Evolutionary conservation across 495 filamentous ascomycete genomes (phyloP).

Genomic region (Penicillium canescens): DNA sequence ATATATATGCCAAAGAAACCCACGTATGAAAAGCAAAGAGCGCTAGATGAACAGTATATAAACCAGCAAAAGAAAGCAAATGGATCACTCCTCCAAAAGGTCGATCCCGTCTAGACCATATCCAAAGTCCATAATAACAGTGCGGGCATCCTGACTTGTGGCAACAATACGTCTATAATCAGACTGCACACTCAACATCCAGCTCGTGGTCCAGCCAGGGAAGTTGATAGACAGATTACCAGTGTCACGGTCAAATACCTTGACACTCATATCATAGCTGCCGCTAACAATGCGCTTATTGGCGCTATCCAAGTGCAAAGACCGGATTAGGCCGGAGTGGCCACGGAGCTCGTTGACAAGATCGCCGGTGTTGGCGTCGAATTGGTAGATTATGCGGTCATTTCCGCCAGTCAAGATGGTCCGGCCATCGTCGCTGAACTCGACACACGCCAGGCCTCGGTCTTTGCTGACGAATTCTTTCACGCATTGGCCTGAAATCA

Average conservation of each 20-base stretch:
- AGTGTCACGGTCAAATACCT: slow-evolving; percentile 81
- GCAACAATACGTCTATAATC: slow-evolving; percentile 92
- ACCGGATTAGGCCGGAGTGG: slow-evolving; percentile 80
- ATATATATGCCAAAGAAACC: slow-evolving; percentile 13
- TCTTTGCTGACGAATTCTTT: slow-evolving; percentile 85
- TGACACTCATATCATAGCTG: slow-evolving; percentile 92
- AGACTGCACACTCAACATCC: slow-evolving; percentile 93
- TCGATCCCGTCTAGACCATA: slow-evolving; percentile 51
- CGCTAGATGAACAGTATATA: slow-evolving; percentile 16
- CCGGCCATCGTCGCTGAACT: slow-evolving; percentile 88
- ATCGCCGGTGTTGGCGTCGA: slow-evolving; percentile 86
- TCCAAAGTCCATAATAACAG: slow-evolving; percentile 81
- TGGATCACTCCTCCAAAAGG: slow-evolving; percentile 43
- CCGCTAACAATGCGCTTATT: slow-evolving; percentile 85
- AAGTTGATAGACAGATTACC: slow-evolving; percentile 74
- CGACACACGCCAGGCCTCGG: slow-evolving; percentile 90
- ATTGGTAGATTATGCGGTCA: slow-evolving; percentile 90
- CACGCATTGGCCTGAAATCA: slow-evolving; percentile 78
- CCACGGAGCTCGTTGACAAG: slow-evolving; percentile 74
- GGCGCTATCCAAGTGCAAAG: slow-evolving; percentile 79
- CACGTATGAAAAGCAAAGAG: slow-evolving; percentile 10
- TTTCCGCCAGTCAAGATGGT: slow-evolving; percentile 92
- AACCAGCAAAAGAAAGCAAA: slow-evolving; percentile 10
- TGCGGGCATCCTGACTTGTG: slow-evolving; percentile 88
- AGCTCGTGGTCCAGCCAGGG: slow-evolving; percentile 88